Base-by-base conservation (phyloP, 2,329 filamentous ascomycete genomes). In the Phialophora tarda region DNA sequence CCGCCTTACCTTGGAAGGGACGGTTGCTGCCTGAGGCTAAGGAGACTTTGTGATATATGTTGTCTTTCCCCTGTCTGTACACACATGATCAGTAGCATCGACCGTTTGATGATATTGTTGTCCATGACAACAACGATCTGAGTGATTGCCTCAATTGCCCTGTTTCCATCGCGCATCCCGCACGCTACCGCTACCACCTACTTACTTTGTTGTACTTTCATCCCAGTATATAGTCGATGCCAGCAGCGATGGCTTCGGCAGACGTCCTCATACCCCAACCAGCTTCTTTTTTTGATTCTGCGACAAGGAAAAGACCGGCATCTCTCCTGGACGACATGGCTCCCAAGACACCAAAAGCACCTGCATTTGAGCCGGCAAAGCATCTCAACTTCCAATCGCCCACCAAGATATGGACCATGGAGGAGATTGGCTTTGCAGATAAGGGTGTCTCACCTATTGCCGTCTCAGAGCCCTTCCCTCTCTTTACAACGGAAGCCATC, bases 401-500 rank as follows among this genome's bases (percentile, higher is more conserved):
- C 2, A 77, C 79, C 11, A 80, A 82, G 65, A 78, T 85, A 59
- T 78, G 84, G 70, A 85, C 80, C n/a, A 89, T 89, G 86, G 80
- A 84, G 71, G 87, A 89, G n/a, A 78, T 88, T 59, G 85, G 84
- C 3, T 82, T 83, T 44, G 74, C 80, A 2, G 80, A 82, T 57
- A 80, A 78, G 23, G 87, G 87, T 1, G 82, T 90, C 26, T 89
- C 88, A 1, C 82, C 82, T 0, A 79, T 85, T 56, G 88, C 87
- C 2, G 86, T 87, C 55, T 86, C 86, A 0, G 83, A 88, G 62
- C 86, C 87, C 0, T 90, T 90, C 74, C 80, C 80, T 1, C 81
- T 90, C 21, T 90, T 90, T 75, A 85, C 83, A 5, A 72, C 81
- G 24, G 85, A 88, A 59, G 86, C 87, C 0, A 81, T 89, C 50